phyloP scores from a whole-genome alignment of 345 rosid genomes.

The Eucalyptus curtisii region DNA sequence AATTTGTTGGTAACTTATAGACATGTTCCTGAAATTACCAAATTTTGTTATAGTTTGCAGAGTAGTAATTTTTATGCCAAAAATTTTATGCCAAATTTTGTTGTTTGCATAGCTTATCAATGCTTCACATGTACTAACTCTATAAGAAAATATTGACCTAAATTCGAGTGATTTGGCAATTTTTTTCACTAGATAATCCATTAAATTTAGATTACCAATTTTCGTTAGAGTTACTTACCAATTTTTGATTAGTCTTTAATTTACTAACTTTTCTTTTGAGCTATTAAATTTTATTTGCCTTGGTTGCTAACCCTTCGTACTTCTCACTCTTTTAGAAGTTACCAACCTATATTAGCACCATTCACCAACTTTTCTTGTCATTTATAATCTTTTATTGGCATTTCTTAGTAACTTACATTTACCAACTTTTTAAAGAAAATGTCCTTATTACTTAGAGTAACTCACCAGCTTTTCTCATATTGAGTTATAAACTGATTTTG shows the following conservation, averaged over 20 bases:
- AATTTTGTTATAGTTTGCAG: not conserved
- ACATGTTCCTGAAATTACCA: not conserved
- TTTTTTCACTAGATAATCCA: not conserved
- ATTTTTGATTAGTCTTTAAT: not conserved
- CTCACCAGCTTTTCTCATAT: not conserved
- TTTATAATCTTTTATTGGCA: not conserved
- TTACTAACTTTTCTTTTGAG: not conserved
- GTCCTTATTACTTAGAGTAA: not conserved
- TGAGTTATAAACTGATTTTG: not conserved
- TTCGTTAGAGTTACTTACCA: not conserved
- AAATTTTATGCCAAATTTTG: no score
- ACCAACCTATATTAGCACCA: not conserved
- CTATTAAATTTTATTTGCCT: not conserved
- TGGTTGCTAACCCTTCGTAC: not conserved
- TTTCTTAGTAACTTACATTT: not conserved
- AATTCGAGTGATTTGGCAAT: not conserved
- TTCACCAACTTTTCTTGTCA: not conserved
- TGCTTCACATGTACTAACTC: not conserved
- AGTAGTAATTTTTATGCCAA: no score
- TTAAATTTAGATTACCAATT: not conserved
- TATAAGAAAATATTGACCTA: not conserved
- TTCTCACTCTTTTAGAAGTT: not conserved
- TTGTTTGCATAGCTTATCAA: not conserved
- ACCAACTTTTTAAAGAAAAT: not conserved
- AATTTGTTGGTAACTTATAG: not conserved